Evolutionary conservation across 2,329 filamentous ascomycete genomes (phyloP).

Genomic region (Hymenoscyphus albidus): DNA sequence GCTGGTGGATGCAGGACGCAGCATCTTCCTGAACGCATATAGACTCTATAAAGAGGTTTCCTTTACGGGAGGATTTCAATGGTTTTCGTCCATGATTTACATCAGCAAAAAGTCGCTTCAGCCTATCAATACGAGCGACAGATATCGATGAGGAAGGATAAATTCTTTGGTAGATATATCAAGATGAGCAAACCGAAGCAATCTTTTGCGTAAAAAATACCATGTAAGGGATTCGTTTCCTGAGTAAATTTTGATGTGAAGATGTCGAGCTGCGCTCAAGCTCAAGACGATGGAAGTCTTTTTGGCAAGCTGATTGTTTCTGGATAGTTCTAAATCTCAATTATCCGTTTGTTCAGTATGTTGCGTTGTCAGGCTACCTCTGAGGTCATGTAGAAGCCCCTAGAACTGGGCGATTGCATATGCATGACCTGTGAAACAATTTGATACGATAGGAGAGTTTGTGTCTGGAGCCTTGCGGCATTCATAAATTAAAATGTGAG

Average conservation of each 20-base stretch:
- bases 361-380: background rate
- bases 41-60: slow-evolving; percentile 46
- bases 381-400: background rate
- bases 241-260: background rate
- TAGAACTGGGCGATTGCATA: background rate
- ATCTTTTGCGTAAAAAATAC: background rate
- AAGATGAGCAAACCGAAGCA: background rate
- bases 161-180: background rate
- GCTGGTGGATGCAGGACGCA: slow-evolving; percentile 39
- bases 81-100: slow-evolving; percentile 39
- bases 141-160: slow-evolving; percentile 2
- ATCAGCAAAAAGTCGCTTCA: slow-evolving; percentile 40
- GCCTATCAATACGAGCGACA: slow-evolving; percentile 22
- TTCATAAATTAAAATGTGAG: background rate
- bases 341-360: background rate
- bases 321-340: background rate
- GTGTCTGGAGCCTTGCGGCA: background rate
- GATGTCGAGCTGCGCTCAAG: background rate
- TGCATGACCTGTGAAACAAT: background rate
- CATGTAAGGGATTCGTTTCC: background rate
- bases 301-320: background rate
- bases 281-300: background rate
- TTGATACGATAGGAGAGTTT: background rate
- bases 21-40: slow-evolving; percentile 41
- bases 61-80: slow-evolving; percentile 39